These are phyloP conservation scores for Rasamsonia emersonii DNA, from an alignment of 2,329 filamentous ascomycete genomes.

Conservation along the genomic window DNA sequence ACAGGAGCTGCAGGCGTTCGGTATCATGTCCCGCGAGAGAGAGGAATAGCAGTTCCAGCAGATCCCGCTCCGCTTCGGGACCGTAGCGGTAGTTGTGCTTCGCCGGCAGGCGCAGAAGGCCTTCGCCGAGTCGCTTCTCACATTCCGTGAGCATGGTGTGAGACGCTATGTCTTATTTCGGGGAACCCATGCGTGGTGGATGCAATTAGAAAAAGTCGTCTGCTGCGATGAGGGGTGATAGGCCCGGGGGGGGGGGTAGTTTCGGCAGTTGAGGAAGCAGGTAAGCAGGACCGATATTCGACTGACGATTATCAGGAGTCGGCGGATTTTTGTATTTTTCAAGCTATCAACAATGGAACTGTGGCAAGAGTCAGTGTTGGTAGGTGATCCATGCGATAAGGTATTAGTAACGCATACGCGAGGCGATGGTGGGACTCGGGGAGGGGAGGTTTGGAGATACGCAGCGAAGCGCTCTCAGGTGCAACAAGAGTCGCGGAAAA, in stretches of 20 bases:
- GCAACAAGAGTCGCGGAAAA: slow-evolving; percentile 1
- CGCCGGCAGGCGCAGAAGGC: slow-evolving; percentile 68
- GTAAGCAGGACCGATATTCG: too few species aligned
- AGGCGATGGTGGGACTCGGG: slow-evolving; percentile 7
- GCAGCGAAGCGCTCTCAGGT: slow-evolving; percentile 8
- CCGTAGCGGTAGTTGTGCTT: slow-evolving; percentile 68
- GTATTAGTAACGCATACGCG: too few species aligned
- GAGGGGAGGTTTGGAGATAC: slow-evolving; percentile 3
- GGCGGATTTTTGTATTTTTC: too few species aligned
- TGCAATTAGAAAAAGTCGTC: too few species aligned
- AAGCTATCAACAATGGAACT: too few species aligned
- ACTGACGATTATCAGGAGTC: too few species aligned
- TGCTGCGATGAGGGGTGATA: too few species aligned
- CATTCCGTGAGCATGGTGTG: slow-evolving; percentile 43
- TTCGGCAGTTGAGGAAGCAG: too few species aligned
- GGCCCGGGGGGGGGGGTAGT: neutral
- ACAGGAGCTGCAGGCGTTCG: slow-evolving; percentile 70
- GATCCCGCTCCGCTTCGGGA: slow-evolving; percentile 58
- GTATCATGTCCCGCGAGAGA: slow-evolving; percentile 69
- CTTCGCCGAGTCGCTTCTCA: slow-evolving; percentile 75
- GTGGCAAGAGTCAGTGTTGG: neutral
- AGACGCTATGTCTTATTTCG: too few species aligned
- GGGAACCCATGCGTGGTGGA: slow-evolving; percentile 17
- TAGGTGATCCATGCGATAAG: too few species aligned
- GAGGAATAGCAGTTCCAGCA: slow-evolving; percentile 75